Percentiles rank a stretch among this genome's conserved stretches.
These are phyloP conservation scores for Tuber calosporum DNA, from an alignment of 495 filamentous ascomycete species.

Conservation along the genomic window DNA sequence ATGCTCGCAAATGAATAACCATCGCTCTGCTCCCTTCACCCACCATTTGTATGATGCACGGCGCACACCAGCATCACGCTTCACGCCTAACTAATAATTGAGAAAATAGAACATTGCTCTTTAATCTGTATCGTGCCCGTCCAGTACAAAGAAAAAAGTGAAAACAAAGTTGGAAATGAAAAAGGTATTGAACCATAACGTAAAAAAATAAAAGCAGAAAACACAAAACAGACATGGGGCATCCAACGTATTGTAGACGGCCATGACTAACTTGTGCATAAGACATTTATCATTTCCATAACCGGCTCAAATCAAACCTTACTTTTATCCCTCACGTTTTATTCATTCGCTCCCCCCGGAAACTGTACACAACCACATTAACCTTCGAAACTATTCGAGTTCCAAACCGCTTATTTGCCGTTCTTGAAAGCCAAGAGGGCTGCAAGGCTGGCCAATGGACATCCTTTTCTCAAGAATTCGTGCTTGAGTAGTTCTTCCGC, in stretches of 20 bases:
- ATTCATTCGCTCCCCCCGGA: slow-evolving; percentile 4
- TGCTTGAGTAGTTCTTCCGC: slow-evolving; percentile 77
- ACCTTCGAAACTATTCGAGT: slow-evolving; percentile 37
- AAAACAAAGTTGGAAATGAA: slow-evolving; percentile 7
- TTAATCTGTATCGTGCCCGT: background rate
- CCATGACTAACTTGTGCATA: slow-evolving; percentile 22
- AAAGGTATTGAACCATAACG: slow-evolving; percentile 10
- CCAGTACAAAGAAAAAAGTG: background rate
- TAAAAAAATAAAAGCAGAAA: slow-evolving; percentile 17
- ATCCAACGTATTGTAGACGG: slow-evolving; percentile 14
- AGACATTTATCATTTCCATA: slow-evolving; percentile 13
- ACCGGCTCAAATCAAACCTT: slow-evolving; percentile 20
- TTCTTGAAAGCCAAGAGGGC: slow-evolving; percentile 74
- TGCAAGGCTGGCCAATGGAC: slow-evolving; percentile 69
- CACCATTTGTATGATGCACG: background rate
- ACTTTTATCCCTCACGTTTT: slow-evolving; percentile 15
- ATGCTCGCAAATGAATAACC: background rate
- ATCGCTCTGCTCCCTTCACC: background rate
- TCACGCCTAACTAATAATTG: background rate
- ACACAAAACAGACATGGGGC: slow-evolving; percentile 15
- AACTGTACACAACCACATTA: slow-evolving; percentile 14
- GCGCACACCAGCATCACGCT: background rate
- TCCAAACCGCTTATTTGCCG: slow-evolving; percentile 25
- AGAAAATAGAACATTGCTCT: background rate
- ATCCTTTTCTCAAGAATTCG: slow-evolving; percentile 72